Conservation (phyloP, 129 eudicot genomes). For the Cynara cardunculus region DNA sequence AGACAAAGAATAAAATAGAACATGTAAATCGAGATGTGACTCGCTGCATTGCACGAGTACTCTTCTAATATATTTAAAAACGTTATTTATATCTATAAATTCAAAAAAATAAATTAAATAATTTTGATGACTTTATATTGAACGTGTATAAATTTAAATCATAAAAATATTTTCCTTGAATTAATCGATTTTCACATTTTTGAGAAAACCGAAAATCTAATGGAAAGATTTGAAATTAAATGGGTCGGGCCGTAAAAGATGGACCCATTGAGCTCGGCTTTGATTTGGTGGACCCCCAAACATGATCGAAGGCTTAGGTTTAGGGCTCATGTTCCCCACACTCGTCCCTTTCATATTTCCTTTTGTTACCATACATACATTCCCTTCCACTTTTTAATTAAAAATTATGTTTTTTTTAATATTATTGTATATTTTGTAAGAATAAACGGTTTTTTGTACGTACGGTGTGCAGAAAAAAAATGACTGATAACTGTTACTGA, state of each 20-base stretch:
- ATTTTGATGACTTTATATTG: neutral
- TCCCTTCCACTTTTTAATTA: neutral
- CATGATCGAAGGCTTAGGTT: conserved; percentile 12
- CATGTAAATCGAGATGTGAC: no score
- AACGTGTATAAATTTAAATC: conserved; percentile 5
- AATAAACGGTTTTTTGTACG: neutral
- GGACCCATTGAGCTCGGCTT: conserved; percentile 22
- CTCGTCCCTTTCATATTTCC: conserved; percentile 23
- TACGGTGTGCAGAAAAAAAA: no score
- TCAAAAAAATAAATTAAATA: neutral
- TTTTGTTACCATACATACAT: neutral
- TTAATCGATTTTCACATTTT: neutral
- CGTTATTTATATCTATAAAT: neutral
- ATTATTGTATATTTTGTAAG: neutral
- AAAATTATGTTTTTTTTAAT: no score
- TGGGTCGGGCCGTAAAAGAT: neutral
- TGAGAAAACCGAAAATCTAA: conserved; percentile 5
- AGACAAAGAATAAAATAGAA: no score
- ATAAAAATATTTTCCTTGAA: neutral
- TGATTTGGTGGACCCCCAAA: conserved; percentile 38
- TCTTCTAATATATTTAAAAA: neutral
- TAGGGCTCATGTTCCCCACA: conserved; percentile 13
- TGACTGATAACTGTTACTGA: neutral
- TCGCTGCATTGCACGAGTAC: no score
- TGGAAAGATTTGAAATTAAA: conserved; percentile 6